These are phyloP conservation scores for Musa balbisiana DNA, from an alignment of 202 grass and related monocot species.

Conservation along the genomic window DNA sequence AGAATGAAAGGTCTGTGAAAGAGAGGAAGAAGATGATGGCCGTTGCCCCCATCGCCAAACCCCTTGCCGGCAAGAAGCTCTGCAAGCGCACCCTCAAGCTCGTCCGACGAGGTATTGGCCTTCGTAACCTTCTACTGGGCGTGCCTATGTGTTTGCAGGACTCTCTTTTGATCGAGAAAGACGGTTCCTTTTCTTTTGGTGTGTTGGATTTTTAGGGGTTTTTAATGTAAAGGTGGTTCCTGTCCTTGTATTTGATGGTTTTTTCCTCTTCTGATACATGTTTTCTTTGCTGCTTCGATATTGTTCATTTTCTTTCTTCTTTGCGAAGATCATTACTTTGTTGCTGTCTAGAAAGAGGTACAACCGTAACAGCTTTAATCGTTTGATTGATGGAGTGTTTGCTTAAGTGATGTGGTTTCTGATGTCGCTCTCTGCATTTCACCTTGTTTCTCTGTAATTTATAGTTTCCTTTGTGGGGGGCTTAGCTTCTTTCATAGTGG, in stretches of 20 bases:
- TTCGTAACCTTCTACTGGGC: not conserved
- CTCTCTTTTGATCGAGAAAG: not conserved
- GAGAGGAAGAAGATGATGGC: constrained; percentile 56
- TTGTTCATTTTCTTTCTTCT: too few relatives aligned
- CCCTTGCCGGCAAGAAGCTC: constrained; percentile 72
- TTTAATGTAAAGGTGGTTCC: not conserved
- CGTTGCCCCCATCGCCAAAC: constrained; percentile 64
- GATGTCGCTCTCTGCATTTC: too few relatives aligned
- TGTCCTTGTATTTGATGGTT: not conserved
- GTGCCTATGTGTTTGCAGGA: not conserved
- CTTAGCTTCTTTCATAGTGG: too few relatives aligned
- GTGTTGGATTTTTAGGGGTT: too few relatives aligned
- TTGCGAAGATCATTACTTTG: not conserved
- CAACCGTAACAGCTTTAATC: too few relatives aligned
- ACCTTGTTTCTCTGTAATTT: too few relatives aligned
- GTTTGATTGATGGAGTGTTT: too few relatives aligned
- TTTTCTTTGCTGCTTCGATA: not conserved
- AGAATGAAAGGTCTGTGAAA: constrained; percentile 45
- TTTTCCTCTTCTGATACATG: not conserved
- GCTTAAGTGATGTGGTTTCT: too few relatives aligned
- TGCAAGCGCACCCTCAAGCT: constrained; percentile 61
- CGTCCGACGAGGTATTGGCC: constrained; percentile 26
- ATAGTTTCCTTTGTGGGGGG: too few relatives aligned
- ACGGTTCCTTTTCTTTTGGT: not conserved
- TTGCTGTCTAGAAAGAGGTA: not conserved